These are phyloP conservation scores for Suillus alpinus DNA, from an alignment of 768 basidiomycete genomes.

Conservation along the genomic window DNA sequence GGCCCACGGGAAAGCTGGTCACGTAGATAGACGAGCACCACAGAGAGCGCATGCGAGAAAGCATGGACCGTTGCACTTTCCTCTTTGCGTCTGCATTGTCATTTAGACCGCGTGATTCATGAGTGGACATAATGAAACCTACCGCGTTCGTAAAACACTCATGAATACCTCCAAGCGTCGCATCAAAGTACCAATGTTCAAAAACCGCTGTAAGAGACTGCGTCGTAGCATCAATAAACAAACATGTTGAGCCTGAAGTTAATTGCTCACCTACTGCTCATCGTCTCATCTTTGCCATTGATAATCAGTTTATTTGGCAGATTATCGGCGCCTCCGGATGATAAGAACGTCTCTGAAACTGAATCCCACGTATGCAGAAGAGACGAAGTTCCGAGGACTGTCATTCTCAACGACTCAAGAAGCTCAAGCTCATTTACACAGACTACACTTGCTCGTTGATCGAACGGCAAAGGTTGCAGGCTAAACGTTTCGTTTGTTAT, in stretches of 20 bases:
- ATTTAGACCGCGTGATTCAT: conserved; percentile 2
- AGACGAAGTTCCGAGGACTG: conserved; percentile 68
- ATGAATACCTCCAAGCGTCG: conserved; percentile 64
- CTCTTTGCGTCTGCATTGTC: conserved; percentile 36
- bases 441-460: conserved; percentile 36
- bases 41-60: conserved; percentile 63
- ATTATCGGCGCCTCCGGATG: conserved; percentile 35
- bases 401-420: conserved; percentile 50
- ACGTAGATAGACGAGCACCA: conserved; percentile 51
- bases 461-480: conserved; percentile 43
- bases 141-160: conserved; percentile 49
- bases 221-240: not conserved
- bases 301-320: conserved; percentile 41
- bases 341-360: conserved; percentile 52
- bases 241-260: not conserved
- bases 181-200: conserved; percentile 64
- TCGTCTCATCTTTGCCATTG: conserved; percentile 54
- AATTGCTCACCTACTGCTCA: conserved; percentile 52
- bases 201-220: conserved; percentile 61
- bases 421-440: conserved; percentile 49
- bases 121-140: conserved; percentile 10
- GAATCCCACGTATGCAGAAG: conserved; percentile 63
- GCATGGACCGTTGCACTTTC: conserved; percentile 60
- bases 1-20: conserved; percentile 40
- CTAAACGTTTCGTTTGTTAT: conserved; percentile 33